Conservation (phyloP, 1,139 yeast genomes). For the Pichia terricola region DNA sequence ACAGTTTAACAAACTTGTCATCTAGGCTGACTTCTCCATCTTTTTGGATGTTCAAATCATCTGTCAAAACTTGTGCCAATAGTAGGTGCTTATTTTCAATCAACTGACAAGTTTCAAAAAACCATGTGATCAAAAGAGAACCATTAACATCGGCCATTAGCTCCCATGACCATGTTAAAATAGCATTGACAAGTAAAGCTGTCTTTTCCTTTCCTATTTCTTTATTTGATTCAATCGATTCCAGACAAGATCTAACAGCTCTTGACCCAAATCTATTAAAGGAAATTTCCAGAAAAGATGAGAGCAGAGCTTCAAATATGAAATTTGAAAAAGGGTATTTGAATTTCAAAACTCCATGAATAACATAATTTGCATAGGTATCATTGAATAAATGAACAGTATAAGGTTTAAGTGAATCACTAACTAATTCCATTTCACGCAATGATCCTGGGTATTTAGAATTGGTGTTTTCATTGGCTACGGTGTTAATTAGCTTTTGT, state of each 20-base stretch:
- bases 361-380: constrained; percentile 93
- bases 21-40: neutral
- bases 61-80: constrained; percentile 29
- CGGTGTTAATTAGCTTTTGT: constrained; percentile 82
- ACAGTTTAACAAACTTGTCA: constrained; percentile 23
- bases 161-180: constrained; percentile 70
- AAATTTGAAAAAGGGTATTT: constrained; percentile 69
- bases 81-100: constrained; percentile 42
- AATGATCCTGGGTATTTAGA: neutral
- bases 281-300: constrained; percentile 73
- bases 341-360: constrained; percentile 88
- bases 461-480: constrained; percentile 24
- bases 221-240: constrained; percentile 37
- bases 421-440: constrained; percentile 64
- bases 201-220: constrained; percentile 59
- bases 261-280: constrained; percentile 92
- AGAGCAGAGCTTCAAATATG: constrained; percentile 74
- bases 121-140: constrained; percentile 85
- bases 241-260: constrained; percentile 88
- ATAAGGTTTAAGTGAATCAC: constrained; percentile 66
- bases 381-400: constrained; percentile 83
- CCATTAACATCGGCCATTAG: constrained; percentile 83
- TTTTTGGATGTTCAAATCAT: neutral
- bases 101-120: constrained; percentile 72
- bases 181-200: constrained; percentile 67